Evolutionary conservation across 306 rosid species (phyloP), one percentile per base, ranked within the genome.

Genomic region (Potentilla sterilis): DNA sequence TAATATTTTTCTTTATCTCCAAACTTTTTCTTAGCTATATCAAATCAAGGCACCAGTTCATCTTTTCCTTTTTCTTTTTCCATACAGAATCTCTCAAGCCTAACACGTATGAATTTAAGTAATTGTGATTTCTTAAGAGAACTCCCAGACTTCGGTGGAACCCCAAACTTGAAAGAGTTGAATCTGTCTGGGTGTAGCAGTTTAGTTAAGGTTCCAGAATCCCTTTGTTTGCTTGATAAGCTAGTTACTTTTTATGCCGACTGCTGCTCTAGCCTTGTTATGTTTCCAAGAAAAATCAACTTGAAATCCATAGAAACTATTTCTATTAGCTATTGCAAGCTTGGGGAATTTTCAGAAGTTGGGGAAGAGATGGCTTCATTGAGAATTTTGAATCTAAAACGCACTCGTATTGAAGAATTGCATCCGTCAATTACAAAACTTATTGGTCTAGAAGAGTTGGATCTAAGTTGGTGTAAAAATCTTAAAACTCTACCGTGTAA

Each of bases 231-330:
- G 15, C 58, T 46, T 47, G 42, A 69, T 44, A 44, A 44, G 24
- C 73, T 68, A 21, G 40, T 24, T 22, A 7, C 10, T 0, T 69
- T 69, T 22, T 0, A 28, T 14, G 5, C 46, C 2, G 0, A 0
- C 0, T 4, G n/a, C 3, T 28, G 28, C 61, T 67, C 18, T 41
- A 43, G 42, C 4, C 72, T 68, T 43, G 1, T 15, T 1, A 43
- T 1, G 37, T 68, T 68, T 72, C 67, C 63, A 78, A 32, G 28
- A n/a, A 69, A 80, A 76, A 19, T 69, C 52, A 6, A 14, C 12
- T 5, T 68, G 54, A 22, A 68, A 43, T 68, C 54, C 1, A 2
- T 68, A 2, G 11, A 6, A 6, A 21, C 10, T 0, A 10, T 70
- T 21, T 57, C 4, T 61, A 76, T 28, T 28, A 28, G 28, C n/a